These are phyloP conservation scores for Herpetomonas tarakana DNA, from an alignment of 208 protist genomes.

Conservation along the genomic window DNA sequence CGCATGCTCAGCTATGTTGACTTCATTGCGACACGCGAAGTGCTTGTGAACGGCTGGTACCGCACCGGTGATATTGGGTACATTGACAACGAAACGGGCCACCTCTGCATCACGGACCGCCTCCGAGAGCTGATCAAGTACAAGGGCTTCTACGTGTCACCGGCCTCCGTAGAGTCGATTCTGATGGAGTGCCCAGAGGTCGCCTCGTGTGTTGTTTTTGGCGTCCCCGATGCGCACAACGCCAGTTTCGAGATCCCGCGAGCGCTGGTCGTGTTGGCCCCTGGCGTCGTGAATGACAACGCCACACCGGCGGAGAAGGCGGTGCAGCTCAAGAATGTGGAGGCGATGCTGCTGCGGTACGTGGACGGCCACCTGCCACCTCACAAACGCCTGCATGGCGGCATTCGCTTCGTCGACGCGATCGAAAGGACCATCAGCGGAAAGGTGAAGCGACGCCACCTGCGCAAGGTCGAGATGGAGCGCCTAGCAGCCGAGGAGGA, in stretches of 20 bases:
- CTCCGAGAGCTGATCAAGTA: constrained; percentile 77
- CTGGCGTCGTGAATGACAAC: constrained; percentile 4
- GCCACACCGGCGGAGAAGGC: constrained; percentile 17
- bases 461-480: constrained; percentile 6
- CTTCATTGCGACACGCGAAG: constrained; percentile 21
- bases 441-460: constrained; percentile 55
- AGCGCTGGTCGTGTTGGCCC: constrained; percentile 34
- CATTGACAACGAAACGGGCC: constrained; percentile 27
- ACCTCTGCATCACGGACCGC: constrained; percentile 39
- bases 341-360: constrained; percentile 17
- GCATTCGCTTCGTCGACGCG: constrained; percentile 27
- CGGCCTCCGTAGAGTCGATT: constrained; percentile 51
- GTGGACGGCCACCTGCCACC: constrained; percentile 18
- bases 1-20: constrained; percentile 53
- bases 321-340: constrained; percentile 14
- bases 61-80: constrained; percentile 15
- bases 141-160: constrained; percentile 72
- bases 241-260: constrained; percentile 32
- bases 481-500: background rate
- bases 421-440: constrained; percentile 54
- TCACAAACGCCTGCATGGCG: constrained; percentile 47
- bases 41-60: constrained; percentile 38
- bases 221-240: constrained; percentile 17
- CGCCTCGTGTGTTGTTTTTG: constrained; percentile 39
- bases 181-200: constrained; percentile 31